Base-by-base conservation (phyloP, 352 stramenopile species). In the Phytophthora uliginosa region DNA sequence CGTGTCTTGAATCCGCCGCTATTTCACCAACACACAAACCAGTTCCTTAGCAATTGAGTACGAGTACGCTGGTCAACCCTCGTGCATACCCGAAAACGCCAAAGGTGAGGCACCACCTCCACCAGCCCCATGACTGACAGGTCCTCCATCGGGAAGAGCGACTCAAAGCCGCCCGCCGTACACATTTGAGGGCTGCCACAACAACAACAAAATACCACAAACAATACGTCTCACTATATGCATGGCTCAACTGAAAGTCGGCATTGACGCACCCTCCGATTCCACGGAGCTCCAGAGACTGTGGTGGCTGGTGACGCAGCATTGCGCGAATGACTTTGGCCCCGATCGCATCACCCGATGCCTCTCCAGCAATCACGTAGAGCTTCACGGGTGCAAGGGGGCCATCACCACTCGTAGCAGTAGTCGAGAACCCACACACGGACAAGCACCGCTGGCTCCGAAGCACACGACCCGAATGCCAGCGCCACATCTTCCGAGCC, bases 281-380 rank as follows among this genome's bases (percentile, higher is more conserved):
- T 66, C 88, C 88, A 65, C 75, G 76, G 45, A 92, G 79, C 20
- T 77, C 65, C n/a, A 92, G 40, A 24, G 20, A 42, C n/a, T 54
- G 69, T 18, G 22, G 31, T 62, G 24, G 51, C 63, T 59, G 48
- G 38, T 57, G 58, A 12, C 79, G 71, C 57, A 76, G 58, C 26
- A 95, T 54, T 17, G 86, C 85, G 13, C 65, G 71, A 65, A 95
- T 83, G 42, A 89, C 76, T 73, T 95, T 93, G 63, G 78, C 79
- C 26, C 88, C 88, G 45, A 95, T 93, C n/a, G 84, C 85, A 55
- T 95, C 88, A 20, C 88, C 84, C 31, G 88, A 95, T 1, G 88
- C 73, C 66, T 95, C 88, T 10, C 86, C 88, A 54, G 88, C 86
- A 45, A 95, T 82, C 51, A 95, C 56, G 38, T 93, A 95, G 13